phyloP scores from a whole-genome alignment of 495 filamentous ascomycete genomes.

The Tuber indicum region DNA sequence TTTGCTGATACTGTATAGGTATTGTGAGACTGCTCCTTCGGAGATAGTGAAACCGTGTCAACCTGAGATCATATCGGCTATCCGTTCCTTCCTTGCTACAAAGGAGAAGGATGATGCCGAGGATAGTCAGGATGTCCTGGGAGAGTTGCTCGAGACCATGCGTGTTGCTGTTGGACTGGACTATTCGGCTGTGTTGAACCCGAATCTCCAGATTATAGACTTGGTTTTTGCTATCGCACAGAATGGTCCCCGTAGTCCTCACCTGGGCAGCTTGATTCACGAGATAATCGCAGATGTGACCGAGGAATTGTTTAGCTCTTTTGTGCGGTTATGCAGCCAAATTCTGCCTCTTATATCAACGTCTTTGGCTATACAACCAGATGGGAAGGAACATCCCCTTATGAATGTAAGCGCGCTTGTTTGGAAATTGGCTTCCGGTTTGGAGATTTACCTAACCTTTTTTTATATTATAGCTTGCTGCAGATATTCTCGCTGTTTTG shows the following conservation, averaged over 20 bases:
- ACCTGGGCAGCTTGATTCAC: constrained; percentile 66
- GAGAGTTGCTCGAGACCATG: constrained; percentile 82
- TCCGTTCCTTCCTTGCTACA: constrained; percentile 67
- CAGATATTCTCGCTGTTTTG: constrained; percentile 73
- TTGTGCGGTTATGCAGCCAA: constrained; percentile 74
- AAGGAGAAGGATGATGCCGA: constrained; percentile 75
- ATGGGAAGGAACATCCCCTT: constrained; percentile 76
- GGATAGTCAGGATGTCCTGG: constrained; percentile 83
- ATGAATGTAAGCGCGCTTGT: constrained; percentile 53
- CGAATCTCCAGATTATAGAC: constrained; percentile 62
- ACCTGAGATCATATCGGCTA: constrained; percentile 61
- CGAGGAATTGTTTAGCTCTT: constrained; percentile 60
- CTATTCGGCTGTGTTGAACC: constrained; percentile 60
- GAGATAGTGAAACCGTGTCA: constrained; percentile 55
- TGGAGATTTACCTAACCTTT: background rate
- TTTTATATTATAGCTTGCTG: constrained; percentile 56
- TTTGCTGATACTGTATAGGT: constrained; percentile 33
- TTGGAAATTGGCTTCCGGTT: background rate
- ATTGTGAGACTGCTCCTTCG: constrained; percentile 45
- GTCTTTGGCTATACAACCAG: constrained; percentile 76
- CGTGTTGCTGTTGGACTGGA: constrained; percentile 75
- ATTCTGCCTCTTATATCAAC: constrained; percentile 80
- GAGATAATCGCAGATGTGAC: constrained; percentile 89
- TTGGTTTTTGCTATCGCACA: constrained; percentile 83
- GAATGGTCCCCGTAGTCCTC: constrained; percentile 80